A percentile compares a stretch with the other conserved stretches of the same genome.
Conservation (phyloP, 176 grass and related monocot genomes). For the Carex scoparia region DNA sequence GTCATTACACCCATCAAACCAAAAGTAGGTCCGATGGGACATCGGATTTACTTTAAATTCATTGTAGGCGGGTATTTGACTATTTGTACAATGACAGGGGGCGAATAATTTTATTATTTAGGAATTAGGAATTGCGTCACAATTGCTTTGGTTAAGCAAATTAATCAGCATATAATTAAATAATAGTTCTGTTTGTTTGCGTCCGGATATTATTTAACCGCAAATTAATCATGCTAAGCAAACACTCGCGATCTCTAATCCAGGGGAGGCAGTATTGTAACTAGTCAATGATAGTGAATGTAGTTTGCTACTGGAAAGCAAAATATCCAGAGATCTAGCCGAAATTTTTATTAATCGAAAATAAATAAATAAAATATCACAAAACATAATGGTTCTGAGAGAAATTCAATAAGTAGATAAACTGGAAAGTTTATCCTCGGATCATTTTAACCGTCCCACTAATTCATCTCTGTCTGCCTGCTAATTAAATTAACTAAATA, state of each 20-base stretch:
- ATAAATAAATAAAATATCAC: no score
- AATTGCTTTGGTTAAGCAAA: background rate
- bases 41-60: no score
- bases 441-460: no score
- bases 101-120: background rate
- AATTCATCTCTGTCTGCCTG: no score
- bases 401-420: no score
- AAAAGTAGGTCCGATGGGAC: no score
- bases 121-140: background rate
- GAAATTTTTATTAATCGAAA: no score
- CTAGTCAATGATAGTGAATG: background rate
- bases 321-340: background rate
- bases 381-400: no score
- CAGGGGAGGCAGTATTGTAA: background rate
- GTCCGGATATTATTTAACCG: background rate
- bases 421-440: no score
- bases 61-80: background rate
- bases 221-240: background rate
- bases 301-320: background rate
- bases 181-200: background rate
- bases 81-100: background rate
- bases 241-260: background rate
- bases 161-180: background rate
- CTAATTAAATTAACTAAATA: no score
- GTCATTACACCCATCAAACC: no score